Percentiles rank a stretch among this genome's conserved stretches.
These are phyloP conservation scores for Diaporthe sp. DNA, from an alignment of 2,329 filamentous ascomycete species.

Conservation along the genomic window DNA sequence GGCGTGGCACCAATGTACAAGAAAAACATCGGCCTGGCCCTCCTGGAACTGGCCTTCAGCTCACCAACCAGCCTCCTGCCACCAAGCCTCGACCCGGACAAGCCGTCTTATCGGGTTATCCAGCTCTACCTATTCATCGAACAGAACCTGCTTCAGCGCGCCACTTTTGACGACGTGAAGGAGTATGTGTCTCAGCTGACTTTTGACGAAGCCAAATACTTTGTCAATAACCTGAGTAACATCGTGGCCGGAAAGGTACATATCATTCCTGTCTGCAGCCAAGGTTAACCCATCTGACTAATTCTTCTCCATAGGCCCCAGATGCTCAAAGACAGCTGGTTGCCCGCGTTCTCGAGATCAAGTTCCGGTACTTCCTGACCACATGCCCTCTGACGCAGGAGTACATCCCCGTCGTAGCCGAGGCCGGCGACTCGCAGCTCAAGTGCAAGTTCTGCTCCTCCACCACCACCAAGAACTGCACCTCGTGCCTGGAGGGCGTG, in stretches of 20 bases:
- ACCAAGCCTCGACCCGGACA: conserved; percentile 23
- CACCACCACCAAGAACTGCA: conserved; percentile 38
- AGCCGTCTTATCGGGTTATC: conserved; percentile 47
- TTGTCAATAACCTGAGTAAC: conserved; percentile 55
- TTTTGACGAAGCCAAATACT: conserved; percentile 54
- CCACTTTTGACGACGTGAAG: conserved; percentile 62
- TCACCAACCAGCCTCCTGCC: conserved; percentile 44
- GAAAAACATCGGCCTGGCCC: conserved; percentile 51
- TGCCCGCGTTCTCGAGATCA: conserved; percentile 54
- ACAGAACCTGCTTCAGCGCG: conserved; percentile 49
- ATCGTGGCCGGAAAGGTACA: conserved; percentile 51
- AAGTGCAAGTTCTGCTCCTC: conserved; percentile 44
- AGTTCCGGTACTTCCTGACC: conserved; percentile 60
- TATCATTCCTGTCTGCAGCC: background rate
- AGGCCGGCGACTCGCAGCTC: conserved; percentile 42
- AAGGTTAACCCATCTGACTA: background rate
- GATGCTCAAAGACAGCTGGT: conserved; percentile 30
- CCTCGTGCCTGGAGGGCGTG: conserved; percentile 43
- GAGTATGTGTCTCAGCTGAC: conserved; percentile 58
- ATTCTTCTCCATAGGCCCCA: background rate
- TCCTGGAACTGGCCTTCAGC: conserved; percentile 50
- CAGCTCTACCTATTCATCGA: conserved; percentile 51
- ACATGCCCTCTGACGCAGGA: conserved; percentile 54
- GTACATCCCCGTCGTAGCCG: conserved; percentile 43
- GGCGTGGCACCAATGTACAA: conserved; percentile 50